A percentile compares a stretch with the other conserved stretches of the same genome.
Conservation (phyloP, 2,329 filamentous ascomycete species). For the Ophiocordyceps unilateralis region DNA sequence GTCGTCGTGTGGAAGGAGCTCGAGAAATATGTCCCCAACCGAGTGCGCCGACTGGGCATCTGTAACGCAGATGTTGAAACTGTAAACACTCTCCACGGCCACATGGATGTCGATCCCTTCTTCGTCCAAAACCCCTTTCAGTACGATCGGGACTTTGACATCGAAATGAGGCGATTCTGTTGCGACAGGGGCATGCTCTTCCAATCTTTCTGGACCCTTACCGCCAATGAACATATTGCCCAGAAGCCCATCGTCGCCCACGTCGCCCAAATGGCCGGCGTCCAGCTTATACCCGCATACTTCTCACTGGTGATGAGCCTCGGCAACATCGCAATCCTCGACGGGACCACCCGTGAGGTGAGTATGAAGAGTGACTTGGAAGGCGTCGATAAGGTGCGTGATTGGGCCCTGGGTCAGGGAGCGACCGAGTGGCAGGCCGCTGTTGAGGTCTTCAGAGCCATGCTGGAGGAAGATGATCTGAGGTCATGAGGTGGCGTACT, state of each 20-base stretch:
- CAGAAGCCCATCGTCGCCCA: slow-evolving; percentile 25
- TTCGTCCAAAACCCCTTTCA: slow-evolving; percentile 68
- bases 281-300: slow-evolving; percentile 22
- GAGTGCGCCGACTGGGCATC: slow-evolving; percentile 52
- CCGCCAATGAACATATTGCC: slow-evolving; percentile 24
- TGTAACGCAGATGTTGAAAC: slow-evolving; percentile 50
- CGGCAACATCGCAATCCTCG: slow-evolving; percentile 21
- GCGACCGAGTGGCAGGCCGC: slow-evolving; percentile 29
- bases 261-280: slow-evolving; percentile 25
- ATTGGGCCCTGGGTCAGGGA: slow-evolving; percentile 26
- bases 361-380: slow-evolving; percentile 34
- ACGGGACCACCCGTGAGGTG: slow-evolving; percentile 25
- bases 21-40: slow-evolving; percentile 46
- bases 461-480: slow-evolving; percentile 9
- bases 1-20: slow-evolving; percentile 49
- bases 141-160: slow-evolving; percentile 39
- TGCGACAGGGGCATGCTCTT: slow-evolving; percentile 24
- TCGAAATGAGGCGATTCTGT: slow-evolving; percentile 35
- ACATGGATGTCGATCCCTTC: slow-evolving; percentile 24
- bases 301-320: slow-evolving; percentile 32
- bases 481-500: background rate
- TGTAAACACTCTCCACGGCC: slow-evolving; percentile 33
- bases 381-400: slow-evolving; percentile 21
- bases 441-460: slow-evolving; percentile 27
- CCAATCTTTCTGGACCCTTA: slow-evolving; percentile 38